These are phyloP conservation scores for Pelargonium australe DNA, from an alignment of 441 rosid species.

Conservation along the genomic window DNA sequence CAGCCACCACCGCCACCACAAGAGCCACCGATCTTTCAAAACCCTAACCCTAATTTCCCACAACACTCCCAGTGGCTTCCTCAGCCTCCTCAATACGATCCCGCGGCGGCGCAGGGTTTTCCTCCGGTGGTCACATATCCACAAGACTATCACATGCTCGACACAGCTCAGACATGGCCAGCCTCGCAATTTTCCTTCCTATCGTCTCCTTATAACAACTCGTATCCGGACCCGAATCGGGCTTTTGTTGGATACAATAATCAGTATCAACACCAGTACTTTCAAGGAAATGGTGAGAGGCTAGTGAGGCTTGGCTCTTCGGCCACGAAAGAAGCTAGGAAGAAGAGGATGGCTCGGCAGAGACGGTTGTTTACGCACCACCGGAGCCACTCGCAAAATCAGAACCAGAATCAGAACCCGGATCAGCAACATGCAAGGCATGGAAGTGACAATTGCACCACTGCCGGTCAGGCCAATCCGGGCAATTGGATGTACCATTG, in stretches of 20 bases:
- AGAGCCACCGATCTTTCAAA: conserved; percentile 19
- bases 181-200: conserved; percentile 33
- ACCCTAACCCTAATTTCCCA: conserved; percentile 43
- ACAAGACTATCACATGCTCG: conserved; percentile 35
- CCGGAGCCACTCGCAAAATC: conserved; percentile 24
- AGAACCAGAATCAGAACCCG: conserved; percentile 28
- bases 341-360: conserved; percentile 95
- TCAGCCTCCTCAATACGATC: background rate
- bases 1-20: background rate
- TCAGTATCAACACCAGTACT: conserved; percentile 31
- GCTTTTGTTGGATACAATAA: conserved; percentile 46
- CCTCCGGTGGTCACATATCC: no score
- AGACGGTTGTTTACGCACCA: conserved; percentile 51
- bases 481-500: conserved; percentile 54
- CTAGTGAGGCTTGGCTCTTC: conserved; percentile 53
- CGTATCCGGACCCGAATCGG: conserved; percentile 40
- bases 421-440: conserved; percentile 36
- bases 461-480: background rate
- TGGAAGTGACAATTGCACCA: conserved; percentile 34
- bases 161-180: conserved; percentile 53
- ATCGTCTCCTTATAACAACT: conserved; percentile 19
- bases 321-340: conserved; percentile 83
- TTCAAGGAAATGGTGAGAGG: conserved; percentile 40
- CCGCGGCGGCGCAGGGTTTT: background rate
- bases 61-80: no score